These are phyloP conservation scores for Dichomitus squalens DNA, from an alignment of 1,284 basidiomycete species.

Conservation along the genomic window DNA sequence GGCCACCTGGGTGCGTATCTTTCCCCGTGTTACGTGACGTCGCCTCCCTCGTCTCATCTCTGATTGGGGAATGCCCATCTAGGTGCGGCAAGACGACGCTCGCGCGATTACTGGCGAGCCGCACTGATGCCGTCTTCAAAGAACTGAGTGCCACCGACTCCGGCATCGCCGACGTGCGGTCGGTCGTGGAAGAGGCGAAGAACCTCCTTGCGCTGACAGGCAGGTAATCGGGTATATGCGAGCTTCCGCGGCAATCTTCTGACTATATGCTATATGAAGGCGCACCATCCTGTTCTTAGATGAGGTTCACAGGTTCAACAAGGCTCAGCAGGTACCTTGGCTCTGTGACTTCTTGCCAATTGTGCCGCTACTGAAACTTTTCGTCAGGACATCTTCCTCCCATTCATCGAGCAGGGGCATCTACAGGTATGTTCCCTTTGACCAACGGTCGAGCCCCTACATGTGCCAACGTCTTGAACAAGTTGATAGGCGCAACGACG, in stretches of 20 bases:
- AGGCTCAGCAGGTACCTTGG: constrained; percentile 71
- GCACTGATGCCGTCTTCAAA: constrained; percentile 65
- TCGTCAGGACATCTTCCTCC: constrained; percentile 74
- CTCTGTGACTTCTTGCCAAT: neutral
- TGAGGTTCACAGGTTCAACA: constrained; percentile 90
- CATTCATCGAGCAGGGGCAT: constrained; percentile 78
- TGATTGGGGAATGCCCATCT: neutral
- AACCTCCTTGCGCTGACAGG: constrained; percentile 70
- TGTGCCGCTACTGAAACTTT: neutral
- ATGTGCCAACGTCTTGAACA: constrained; percentile 12
- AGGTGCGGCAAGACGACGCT: constrained; percentile 83
- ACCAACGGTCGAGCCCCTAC: constrained; percentile 13
- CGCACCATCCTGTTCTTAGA: constrained; percentile 81
- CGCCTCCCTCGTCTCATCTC: neutral
- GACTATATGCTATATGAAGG: constrained; percentile 35
- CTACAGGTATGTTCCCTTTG: constrained; percentile 55
- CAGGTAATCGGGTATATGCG: constrained; percentile 41
- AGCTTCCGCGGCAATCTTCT: neutral
- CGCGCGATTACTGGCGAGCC: constrained; percentile 68
- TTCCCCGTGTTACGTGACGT: neutral
- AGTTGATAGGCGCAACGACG: constrained; percentile 88
- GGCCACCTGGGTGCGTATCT: constrained; percentile 65
- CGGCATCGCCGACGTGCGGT: constrained; percentile 79
- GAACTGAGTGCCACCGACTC: constrained; percentile 79
- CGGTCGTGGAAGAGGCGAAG: constrained; percentile 82